A percentile compares a stretch with the other conserved stretches of the same genome.
These are phyloP conservation scores for Aspergillus latus DNA, from an alignment of 2,329 filamentous ascomycete genomes.

Conservation along the genomic window DNA sequence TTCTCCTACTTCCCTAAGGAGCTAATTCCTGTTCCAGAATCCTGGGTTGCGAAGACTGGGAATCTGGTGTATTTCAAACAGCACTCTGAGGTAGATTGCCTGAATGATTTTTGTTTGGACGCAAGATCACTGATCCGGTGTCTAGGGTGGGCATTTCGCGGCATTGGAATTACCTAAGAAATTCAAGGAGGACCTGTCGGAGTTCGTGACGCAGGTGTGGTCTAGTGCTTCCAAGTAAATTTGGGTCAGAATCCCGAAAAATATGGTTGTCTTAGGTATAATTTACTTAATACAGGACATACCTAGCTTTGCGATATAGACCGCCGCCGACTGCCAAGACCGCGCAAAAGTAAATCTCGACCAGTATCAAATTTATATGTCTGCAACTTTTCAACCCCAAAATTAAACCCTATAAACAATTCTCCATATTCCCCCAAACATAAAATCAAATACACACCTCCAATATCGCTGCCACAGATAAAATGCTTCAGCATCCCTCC, in stretches of 20 bases:
- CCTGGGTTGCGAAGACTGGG: conserved; percentile 37
- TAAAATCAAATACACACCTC: background rate
- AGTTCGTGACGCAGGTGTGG: conserved; percentile 36
- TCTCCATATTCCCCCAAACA: background rate
- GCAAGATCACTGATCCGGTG: background rate
- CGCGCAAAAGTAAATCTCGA: background rate
- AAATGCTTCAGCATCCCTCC: conserved; percentile 27
- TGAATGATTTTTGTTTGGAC: background rate
- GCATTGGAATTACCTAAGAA: conserved; percentile 44
- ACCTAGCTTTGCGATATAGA: background rate
- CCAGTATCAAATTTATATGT: conserved; percentile 2
- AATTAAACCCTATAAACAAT: background rate
- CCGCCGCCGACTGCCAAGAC: conserved; percentile 1
- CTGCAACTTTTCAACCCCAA: background rate
- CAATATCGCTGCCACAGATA: background rate
- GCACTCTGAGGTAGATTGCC: conserved; percentile 32
- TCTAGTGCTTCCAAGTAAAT: background rate
- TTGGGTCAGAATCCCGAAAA: too few species aligned
- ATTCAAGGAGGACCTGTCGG: conserved; percentile 46
- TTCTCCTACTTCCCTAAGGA: conserved; percentile 50
- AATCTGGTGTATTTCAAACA: conserved; percentile 41
- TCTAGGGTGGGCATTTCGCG: conserved; percentile 56
- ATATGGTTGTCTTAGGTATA: too few species aligned
- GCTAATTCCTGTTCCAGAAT: conserved; percentile 41
- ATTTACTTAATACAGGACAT: too few species aligned